Evolutionary conservation across 2,329 filamentous ascomycete species (phyloP).

Genomic region (Xylariaceae sp.): DNA sequence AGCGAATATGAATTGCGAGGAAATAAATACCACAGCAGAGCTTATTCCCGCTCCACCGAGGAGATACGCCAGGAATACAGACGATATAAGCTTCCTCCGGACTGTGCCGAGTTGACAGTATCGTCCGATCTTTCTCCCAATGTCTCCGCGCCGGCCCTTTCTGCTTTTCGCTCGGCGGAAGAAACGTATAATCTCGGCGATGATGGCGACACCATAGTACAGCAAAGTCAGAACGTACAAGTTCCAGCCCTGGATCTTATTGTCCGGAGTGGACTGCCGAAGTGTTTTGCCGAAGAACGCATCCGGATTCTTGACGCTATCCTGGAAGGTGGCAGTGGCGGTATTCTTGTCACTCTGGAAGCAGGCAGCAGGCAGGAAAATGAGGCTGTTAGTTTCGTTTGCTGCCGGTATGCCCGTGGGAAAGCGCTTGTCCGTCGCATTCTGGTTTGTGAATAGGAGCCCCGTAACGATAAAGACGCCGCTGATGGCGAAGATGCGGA

Average conservation of each 20-base stretch:
- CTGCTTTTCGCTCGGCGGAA: conserved; percentile 29
- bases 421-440: conserved; percentile 32
- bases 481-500: conserved; percentile 42
- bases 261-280: conserved; percentile 26
- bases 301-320: conserved; percentile 23
- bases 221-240: conserved; percentile 35
- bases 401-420: conserved; percentile 39
- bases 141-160: conserved; percentile 26
- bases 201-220: conserved; percentile 34
- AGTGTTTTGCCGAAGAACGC: conserved; percentile 31
- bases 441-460: conserved; percentile 43
- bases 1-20: conserved; percentile 36
- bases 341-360: conserved; percentile 35
- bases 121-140: conserved; percentile 17
- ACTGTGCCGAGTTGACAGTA: conserved; percentile 12
- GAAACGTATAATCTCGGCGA: conserved; percentile 34
- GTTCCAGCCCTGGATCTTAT: conserved; percentile 38
- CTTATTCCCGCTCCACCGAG: conserved; percentile 36
- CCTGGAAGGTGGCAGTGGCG: conserved; percentile 19
- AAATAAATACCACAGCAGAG: conserved; percentile 28
- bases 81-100: conserved; percentile 18
- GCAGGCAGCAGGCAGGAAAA: conserved; percentile 44
- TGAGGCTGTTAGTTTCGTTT: conserved; percentile 28
- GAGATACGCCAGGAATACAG: conserved; percentile 33
- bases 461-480: conserved; percentile 43